Conservation (phyloP, 176 grass and related monocot species). For the Hordeum vulgare region MorexV3_pseudomolecules_assembly NC_058521.1:602104296-602104795, state of each 20-base stretch:
- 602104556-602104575: constrained; percentile 54
- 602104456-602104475: constrained; percentile 20
- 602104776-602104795: constrained; percentile 59
- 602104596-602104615: constrained; percentile 18
- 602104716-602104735: constrained; percentile 37
- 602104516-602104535: neutral
- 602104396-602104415: neutral
- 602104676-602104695: neutral
- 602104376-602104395: neutral
- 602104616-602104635: neutral
- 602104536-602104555: neutral
- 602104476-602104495: constrained; percentile 19
- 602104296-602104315: neutral
- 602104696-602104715: constrained; percentile 14
- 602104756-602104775: constrained; percentile 25
- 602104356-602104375: constrained; percentile 1
- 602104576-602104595: constrained; percentile 6
- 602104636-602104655: constrained; percentile 70
- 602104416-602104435: constrained; percentile 26
- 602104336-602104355: constrained; percentile 1
- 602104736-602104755: constrained; percentile 24
- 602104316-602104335: neutral
- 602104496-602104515: constrained; percentile 18
- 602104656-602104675: constrained; percentile 46
- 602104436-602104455: constrained; percentile 28